Evolutionary conservation across 768 basidiomycete species (phyloP).

Genomic region (Rhizopogon salebrosus): DNA sequence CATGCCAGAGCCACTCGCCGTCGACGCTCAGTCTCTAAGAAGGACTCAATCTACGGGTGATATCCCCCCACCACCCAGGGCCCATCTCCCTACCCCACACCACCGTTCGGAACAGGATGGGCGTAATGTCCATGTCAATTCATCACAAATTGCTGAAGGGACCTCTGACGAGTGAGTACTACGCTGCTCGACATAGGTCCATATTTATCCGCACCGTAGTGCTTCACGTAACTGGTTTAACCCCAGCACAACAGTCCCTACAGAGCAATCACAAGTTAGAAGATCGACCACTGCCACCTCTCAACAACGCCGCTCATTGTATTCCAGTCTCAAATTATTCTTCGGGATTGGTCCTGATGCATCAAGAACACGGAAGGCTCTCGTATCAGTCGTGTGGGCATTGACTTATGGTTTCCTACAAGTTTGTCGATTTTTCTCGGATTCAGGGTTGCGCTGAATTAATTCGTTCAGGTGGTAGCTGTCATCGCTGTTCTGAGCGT

Average conservation of each 20-base stretch:
- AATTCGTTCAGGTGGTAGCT: slow-evolving; percentile 37
- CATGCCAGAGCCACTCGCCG: slow-evolving; percentile 21
- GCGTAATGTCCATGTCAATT: slow-evolving; percentile 6
- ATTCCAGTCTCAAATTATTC: slow-evolving; percentile 28
- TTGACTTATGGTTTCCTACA: slow-evolving; percentile 48
- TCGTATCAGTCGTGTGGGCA: slow-evolving; percentile 49
- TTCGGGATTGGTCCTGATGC: slow-evolving; percentile 54
- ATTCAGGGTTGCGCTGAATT: slow-evolving; percentile 7
- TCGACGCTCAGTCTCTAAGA: slow-evolving; percentile 29
- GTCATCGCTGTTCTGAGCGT: slow-evolving; percentile 48
- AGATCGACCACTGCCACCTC: background rate
- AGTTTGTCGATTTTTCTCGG: slow-evolving; percentile 29
- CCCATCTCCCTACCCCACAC: slow-evolving; percentile 25
- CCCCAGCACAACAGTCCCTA: background rate
- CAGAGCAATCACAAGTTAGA: background rate
- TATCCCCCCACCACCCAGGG: slow-evolving; percentile 24
- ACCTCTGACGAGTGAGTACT: slow-evolving; percentile 2
- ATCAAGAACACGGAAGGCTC: slow-evolving; percentile 44
- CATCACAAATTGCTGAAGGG: background rate
- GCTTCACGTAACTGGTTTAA: background rate
- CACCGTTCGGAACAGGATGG: slow-evolving; percentile 21
- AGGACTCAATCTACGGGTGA: slow-evolving; percentile 31
- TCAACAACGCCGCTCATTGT: slow-evolving; percentile 10
- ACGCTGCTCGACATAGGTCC: background rate
- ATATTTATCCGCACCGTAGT: background rate